Conservation (phyloP, 2,329 filamentous ascomycete species). For the Rutstroemia sp. region DNA sequence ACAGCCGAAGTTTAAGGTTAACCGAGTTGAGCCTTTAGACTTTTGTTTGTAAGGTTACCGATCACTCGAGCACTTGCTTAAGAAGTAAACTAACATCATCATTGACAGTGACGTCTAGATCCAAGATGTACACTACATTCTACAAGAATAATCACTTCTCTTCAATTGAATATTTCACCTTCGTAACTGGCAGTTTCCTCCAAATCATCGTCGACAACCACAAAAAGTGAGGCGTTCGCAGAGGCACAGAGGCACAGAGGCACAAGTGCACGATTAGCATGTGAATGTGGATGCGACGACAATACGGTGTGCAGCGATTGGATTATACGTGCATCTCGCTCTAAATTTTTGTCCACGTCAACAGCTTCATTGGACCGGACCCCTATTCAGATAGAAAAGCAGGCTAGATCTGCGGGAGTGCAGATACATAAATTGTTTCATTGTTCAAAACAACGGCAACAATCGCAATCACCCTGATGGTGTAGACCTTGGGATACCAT, state of each 20-base stretch:
- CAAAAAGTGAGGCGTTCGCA: not conserved
- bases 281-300: constrained; percentile 8
- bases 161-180: not conserved
- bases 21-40: not conserved
- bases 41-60: too few species aligned
- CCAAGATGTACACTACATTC: too few species aligned
- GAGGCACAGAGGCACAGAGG: not conserved
- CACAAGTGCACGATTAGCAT: not conserved
- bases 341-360: constrained; percentile 5
- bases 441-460: not conserved
- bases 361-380: not conserved
- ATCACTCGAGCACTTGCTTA: too few species aligned
- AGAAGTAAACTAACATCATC: too few species aligned
- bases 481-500: not conserved
- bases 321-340: not conserved
- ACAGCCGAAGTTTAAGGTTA: not conserved
- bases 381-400: not conserved
- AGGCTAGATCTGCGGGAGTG: not conserved
- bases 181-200: too few species aligned
- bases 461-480: not conserved
- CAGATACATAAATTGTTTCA: not conserved
- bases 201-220: not conserved
- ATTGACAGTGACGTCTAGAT: too few species aligned
- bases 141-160: not conserved
- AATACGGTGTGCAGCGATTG: constrained; percentile 1